Conservation (phyloP, 2,329 filamentous ascomycete species). For the Basipetospora chlamydospora region DNA sequence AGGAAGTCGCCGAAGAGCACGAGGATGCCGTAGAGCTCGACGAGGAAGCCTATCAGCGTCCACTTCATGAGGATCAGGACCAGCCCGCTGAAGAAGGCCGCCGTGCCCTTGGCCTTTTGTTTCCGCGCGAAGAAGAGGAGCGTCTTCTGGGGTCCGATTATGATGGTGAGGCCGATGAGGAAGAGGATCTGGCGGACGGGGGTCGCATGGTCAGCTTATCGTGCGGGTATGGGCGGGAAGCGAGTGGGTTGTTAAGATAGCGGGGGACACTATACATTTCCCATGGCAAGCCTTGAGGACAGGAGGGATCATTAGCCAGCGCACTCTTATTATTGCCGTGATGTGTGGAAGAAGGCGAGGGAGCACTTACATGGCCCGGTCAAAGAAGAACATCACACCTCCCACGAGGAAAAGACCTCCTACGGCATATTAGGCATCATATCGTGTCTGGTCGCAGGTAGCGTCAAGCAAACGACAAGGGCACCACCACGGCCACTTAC, state of each 20-base stretch:
- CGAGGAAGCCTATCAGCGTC: conserved; percentile 78
- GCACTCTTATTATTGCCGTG: too few relatives aligned
- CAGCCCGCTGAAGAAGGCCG: conserved; percentile 74
- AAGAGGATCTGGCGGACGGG: conserved; percentile 64
- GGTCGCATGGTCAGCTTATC: too few relatives aligned
- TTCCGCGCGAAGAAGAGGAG: conserved; percentile 85
- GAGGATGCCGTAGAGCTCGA: conserved; percentile 87
- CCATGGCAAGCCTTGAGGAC: conserved; percentile 71
- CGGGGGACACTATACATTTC: conserved; percentile 52
- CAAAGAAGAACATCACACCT: conserved; percentile 94
- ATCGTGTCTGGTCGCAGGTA: too few relatives aligned
- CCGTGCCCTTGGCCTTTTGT: conserved; percentile 84
- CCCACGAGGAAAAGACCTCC: conserved; percentile 90
- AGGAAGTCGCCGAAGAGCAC: conserved; percentile 94
- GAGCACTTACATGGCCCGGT: conserved; percentile 69
- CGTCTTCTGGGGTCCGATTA: conserved; percentile 86
- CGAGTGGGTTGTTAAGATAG: conserved; percentile 4
- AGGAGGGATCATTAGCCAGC: neutral
- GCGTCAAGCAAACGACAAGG: neutral
- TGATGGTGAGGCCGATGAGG: conserved; percentile 87
- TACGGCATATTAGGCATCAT: too few relatives aligned
- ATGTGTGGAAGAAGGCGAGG: neutral
- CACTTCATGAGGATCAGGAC: conserved; percentile 76
- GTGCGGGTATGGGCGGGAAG: too few relatives aligned
- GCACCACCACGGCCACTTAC: conserved; percentile 40